phyloP scores from a whole-genome alignment of 441 rosid species.

The Aquilaria agallochum region DNA sequence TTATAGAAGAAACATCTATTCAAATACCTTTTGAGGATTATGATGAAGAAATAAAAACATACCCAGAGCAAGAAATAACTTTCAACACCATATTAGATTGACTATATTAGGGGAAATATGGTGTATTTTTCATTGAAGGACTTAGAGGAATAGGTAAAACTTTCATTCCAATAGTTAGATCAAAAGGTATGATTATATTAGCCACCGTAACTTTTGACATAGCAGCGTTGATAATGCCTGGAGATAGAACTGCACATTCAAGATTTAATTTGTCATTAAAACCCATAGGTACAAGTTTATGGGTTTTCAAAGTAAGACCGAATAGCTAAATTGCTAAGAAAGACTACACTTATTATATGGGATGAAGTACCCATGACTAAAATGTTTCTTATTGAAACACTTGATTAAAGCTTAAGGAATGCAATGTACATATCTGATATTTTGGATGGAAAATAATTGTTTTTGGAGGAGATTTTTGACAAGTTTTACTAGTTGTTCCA shows the following conservation, averaged over 20 bases:
- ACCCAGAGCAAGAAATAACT: not conserved
- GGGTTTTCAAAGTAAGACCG: too few relatives aligned
- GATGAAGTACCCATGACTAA: not conserved
- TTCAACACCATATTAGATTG: not conserved
- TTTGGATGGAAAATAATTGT: not conserved
- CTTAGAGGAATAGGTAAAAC: slow-evolving; percentile 3
- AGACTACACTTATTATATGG: too few relatives aligned
- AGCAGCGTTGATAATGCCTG: not conserved
- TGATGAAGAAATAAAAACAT: not conserved
- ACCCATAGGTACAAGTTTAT: not conserved
- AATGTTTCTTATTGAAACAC: not conserved
- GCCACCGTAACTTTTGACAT: not conserved
- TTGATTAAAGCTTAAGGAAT: not conserved
- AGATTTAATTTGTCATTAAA: not conserved
- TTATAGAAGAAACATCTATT: not conserved
- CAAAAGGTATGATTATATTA: not conserved
- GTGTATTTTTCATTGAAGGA: slow-evolving; percentile 5
- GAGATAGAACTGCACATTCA: not conserved
- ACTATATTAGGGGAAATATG: not conserved
- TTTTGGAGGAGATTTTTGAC: not conserved
- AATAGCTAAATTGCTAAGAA: too few relatives aligned
- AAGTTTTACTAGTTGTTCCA: not conserved
- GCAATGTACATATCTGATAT: not conserved
- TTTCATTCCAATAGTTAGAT: not conserved
- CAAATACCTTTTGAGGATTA: not conserved